These are phyloP conservation scores for Herpotrichia juniperi DNA, from an alignment of 2,329 filamentous ascomycete species.

Conservation along the genomic window DNA sequence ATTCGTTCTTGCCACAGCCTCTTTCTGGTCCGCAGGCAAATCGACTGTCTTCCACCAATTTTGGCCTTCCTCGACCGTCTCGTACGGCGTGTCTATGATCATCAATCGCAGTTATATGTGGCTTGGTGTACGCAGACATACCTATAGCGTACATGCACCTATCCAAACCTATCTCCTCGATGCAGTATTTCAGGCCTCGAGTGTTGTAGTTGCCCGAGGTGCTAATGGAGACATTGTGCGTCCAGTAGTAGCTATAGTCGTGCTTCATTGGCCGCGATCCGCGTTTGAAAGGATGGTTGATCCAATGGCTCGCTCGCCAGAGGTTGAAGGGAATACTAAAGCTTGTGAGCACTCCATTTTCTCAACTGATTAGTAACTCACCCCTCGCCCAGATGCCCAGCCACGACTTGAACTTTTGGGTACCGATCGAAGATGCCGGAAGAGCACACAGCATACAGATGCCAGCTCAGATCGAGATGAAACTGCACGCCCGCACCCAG, in stretches of 20 bases:
- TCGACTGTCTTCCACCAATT: slow-evolving; percentile 36
- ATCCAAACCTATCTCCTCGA: slow-evolving; percentile 47
- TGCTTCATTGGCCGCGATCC: slow-evolving; percentile 45
- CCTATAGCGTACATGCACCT: slow-evolving; percentile 50
- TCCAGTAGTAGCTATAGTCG: slow-evolving; percentile 48
- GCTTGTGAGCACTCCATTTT: slow-evolving; percentile 5
- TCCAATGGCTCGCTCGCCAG: slow-evolving; percentile 49
- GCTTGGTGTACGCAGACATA: slow-evolving; percentile 7
- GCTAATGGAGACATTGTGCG: slow-evolving; percentile 50
- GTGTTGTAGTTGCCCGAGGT: slow-evolving; percentile 52
- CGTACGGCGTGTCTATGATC: slow-evolving; percentile 32
- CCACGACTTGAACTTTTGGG: slow-evolving; percentile 50
- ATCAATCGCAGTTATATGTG: neutral
- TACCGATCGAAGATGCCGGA: slow-evolving; percentile 52
- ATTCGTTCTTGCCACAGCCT: slow-evolving; percentile 30
- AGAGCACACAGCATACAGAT: slow-evolving; percentile 54
- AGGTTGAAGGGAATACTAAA: slow-evolving; percentile 52
- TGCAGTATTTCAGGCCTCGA: slow-evolving; percentile 48
- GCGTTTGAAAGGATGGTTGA: slow-evolving; percentile 52
- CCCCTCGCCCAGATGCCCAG: slow-evolving; percentile 53
- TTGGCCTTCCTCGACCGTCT: slow-evolving; percentile 33
- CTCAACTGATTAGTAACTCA: slow-evolving; percentile 7
- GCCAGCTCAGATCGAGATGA: slow-evolving; percentile 53
- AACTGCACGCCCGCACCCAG: slow-evolving; percentile 40
- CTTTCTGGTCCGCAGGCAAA: slow-evolving; percentile 31